A percentile compares a stretch with the other conserved stretches of the same genome.
phyloP scores from a whole-genome alignment of 306 rosid genomes.

The Dryas alaskensis region DNA sequence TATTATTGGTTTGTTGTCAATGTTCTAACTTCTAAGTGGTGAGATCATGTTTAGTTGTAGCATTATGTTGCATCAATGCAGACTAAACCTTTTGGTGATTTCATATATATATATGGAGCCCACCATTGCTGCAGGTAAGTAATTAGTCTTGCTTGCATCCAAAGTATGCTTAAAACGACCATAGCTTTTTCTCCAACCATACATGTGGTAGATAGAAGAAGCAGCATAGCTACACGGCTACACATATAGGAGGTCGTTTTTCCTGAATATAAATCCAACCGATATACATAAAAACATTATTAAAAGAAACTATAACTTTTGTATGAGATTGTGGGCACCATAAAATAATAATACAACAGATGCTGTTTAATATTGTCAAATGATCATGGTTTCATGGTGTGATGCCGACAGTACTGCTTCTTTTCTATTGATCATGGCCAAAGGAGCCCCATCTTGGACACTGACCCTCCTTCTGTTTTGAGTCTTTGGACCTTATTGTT shows the following conservation, averaged over 20 bases:
- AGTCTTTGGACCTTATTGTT: slow-evolving; percentile 18
- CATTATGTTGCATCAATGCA: slow-evolving; percentile 22
- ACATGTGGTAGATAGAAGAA: slow-evolving; percentile 21
- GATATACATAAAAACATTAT: no score
- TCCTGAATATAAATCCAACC: no score
- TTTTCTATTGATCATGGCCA: slow-evolving; percentile 24
- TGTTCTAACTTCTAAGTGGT: slow-evolving; percentile 6
- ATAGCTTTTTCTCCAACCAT: slow-evolving; percentile 8
- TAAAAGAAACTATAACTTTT: neutral
- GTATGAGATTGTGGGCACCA: neutral
- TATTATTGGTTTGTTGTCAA: neutral
- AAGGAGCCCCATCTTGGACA: slow-evolving; percentile 33
- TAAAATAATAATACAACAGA: slow-evolving; percentile 6
- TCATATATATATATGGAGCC: slow-evolving; percentile 21
- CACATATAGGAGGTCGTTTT: no score
- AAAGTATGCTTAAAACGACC: neutral
- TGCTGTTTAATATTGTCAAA: slow-evolving; percentile 30
- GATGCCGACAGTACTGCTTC: slow-evolving; percentile 38
- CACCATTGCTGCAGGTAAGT: slow-evolving; percentile 14
- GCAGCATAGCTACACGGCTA: no score
- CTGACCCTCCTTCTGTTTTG: slow-evolving; percentile 6
- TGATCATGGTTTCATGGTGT: slow-evolving; percentile 25
- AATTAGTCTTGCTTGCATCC: neutral
- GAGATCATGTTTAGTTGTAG: neutral
- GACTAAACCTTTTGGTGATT: slow-evolving; percentile 4